Evolutionary conservation across 768 basidiomycete species (phyloP).

Genomic region (Mrakia gelida): DNA sequence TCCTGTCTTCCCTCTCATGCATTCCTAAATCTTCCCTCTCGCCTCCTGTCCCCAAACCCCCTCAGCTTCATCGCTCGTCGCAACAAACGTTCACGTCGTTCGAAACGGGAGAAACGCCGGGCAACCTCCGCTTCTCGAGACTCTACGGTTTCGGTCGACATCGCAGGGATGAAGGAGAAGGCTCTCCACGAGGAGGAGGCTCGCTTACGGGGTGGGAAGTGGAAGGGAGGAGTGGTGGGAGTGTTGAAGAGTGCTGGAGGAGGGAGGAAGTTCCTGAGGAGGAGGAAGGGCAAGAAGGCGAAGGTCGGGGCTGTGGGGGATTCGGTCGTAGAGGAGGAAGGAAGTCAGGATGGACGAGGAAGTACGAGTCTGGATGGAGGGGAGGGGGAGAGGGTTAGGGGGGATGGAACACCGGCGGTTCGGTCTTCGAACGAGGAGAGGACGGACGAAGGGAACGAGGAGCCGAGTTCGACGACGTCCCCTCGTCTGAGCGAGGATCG

Average conservation of each 20-base stretch:
- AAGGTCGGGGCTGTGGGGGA: background rate
- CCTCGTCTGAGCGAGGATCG: background rate
- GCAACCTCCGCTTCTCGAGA: background rate
- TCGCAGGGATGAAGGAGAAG: background rate
- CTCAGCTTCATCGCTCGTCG: slow-evolving; percentile 9
- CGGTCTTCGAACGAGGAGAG: background rate
- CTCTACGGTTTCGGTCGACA: slow-evolving; percentile 6
- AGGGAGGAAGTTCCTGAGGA: slow-evolving; percentile 1
- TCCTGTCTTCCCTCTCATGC: background rate
- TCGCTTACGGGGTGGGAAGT: background rate
- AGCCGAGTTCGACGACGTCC: background rate
- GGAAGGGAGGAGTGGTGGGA: background rate
- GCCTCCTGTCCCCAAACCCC: background rate
- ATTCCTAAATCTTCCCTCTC: background rate
- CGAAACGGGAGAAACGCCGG: background rate
- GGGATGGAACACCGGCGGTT: background rate
- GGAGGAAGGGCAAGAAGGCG: background rate
- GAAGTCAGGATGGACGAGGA: background rate
- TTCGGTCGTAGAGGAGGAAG: background rate
- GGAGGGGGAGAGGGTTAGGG: background rate
- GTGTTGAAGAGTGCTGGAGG: background rate
- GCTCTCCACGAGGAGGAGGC: background rate
- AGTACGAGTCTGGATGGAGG: background rate
- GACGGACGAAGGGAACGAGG: background rate
- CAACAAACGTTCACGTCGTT: background rate